Evolutionary conservation across 129 eudicot genomes (phyloP).

Genomic region (Centella asiatica): DNA sequence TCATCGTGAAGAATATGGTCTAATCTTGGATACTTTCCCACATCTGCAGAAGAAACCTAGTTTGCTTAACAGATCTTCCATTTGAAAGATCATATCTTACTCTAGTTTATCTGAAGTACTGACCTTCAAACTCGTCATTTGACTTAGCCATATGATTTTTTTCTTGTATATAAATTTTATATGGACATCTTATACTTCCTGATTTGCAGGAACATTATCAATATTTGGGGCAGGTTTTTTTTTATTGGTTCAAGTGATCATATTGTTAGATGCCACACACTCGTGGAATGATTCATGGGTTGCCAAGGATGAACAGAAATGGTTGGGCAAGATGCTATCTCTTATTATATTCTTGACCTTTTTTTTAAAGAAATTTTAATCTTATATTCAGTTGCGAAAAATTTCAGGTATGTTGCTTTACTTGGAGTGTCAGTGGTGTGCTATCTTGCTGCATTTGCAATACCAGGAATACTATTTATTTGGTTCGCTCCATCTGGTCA

Average conservation of each 20-base stretch:
- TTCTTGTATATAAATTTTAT: not conserved
- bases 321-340: constrained; percentile 38
- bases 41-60: no score
- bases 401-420: constrained; percentile 82
- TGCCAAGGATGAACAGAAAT: constrained; percentile 92
- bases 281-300: constrained; percentile 99
- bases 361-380: constrained; percentile 6
- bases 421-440: constrained; percentile 74
- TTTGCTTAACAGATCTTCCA: no score
- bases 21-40: no score
- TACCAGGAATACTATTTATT: constrained; percentile 70
- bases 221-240: constrained; percentile 93
- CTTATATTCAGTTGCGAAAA: not conserved
- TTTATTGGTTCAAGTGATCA: constrained; percentile 79
- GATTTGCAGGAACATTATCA: constrained; percentile 65
- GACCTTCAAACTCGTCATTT: not conserved
- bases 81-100: no score
- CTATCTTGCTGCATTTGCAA: constrained; percentile 67
- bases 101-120: not conserved
- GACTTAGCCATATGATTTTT: not conserved
- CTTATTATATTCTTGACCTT: not conserved
- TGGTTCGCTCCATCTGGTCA: constrained; percentile 98
- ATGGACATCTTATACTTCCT: constrained; percentile 4
- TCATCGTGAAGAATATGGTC: not conserved
- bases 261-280: constrained; percentile 88